Evolutionary conservation across 805 yeast genomes (phyloP), one percentile per base, ranked within the genome.

Genomic region (Hanseniaspora guilliermondii): DNA sequence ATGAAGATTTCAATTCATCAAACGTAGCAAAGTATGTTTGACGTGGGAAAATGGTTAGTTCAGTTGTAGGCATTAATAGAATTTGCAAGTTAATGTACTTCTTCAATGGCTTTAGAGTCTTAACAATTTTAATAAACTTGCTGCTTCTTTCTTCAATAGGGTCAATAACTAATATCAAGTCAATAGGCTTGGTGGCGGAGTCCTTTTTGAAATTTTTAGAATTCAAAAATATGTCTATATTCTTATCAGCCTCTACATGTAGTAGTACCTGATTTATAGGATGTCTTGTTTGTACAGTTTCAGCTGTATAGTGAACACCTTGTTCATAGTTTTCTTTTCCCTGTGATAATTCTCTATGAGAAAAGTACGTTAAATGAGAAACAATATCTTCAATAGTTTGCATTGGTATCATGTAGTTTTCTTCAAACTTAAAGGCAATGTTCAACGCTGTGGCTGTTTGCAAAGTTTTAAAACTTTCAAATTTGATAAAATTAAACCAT

Each of bases 71-170:
- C 52, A 79, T 76, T 30, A 87, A 59, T 4, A 78, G 60, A 0
- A 88, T 67, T 21, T 73, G 72, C 5, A 82, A 62, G 21, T 77
- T 76, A 4, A 84, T 73, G 60, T 76, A 79, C 1, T 42, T 53
- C 8, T 48, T 50, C 24, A 49, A 24, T 25, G 52, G 53, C 22
- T 42, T 41, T 9, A 47, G 21, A 14, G 11, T 76, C 67, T 27
- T 80, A 61, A 70, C 60, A 17, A 84, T 63, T 0, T 83, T 69
- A 0, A 83, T 60, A 8, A 80, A 61, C 48, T 76, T 77, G 61
- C 87, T 97, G 0, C 94, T 76, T 16, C 69, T 61, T 59, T 84
- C 89, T 56, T 77, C 76, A 1, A 80, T 65, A 1, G 97, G 97
- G 64, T 93, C 88, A 39, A 86, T 61, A 0, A 85, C 66, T 0